These are phyloP conservation scores for Hypomontagnella monticulosa DNA, from an alignment of 495 filamentous ascomycete genomes.

Conservation along the genomic window DNA sequence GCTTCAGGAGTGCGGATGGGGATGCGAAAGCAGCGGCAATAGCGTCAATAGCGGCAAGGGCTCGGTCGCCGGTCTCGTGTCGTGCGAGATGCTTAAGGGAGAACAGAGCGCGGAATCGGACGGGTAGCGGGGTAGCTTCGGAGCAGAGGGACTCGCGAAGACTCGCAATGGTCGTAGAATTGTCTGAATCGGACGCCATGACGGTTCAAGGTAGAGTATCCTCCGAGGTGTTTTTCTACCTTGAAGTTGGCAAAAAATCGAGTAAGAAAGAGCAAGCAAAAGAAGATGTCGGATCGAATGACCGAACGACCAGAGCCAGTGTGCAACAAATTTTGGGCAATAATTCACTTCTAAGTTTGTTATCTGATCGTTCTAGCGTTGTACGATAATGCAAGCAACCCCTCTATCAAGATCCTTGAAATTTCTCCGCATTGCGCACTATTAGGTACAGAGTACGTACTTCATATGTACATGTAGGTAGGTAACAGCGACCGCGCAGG, in stretches of 20 bases:
- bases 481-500: background rate
- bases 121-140: conserved; percentile 81
- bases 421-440: conserved; percentile 16
- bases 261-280: background rate
- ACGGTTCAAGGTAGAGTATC: background rate
- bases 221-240: background rate
- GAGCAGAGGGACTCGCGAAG: conserved; percentile 81
- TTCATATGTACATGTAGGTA: background rate
- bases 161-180: conserved; percentile 56
- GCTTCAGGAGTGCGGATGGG: conserved; percentile 86
- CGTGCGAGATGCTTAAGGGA: conserved; percentile 93
- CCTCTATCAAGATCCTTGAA: conserved; percentile 31
- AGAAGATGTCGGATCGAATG: background rate
- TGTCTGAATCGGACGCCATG: conserved; percentile 41
- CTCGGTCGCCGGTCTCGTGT: conserved; percentile 66
- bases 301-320: background rate
- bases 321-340: conserved; percentile 21
- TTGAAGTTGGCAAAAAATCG: background rate
- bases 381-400: conserved; percentile 32
- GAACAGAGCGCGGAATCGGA: conserved; percentile 96
- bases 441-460: background rate
- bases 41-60: conserved; percentile 84
- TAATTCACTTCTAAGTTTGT: conserved; percentile 9
- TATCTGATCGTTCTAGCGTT: conserved; percentile 1
- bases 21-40: conserved; percentile 90